phyloP scores from a whole-genome alignment of 129 eudicot genomes.

The Oenanthe sinensis region DNA sequence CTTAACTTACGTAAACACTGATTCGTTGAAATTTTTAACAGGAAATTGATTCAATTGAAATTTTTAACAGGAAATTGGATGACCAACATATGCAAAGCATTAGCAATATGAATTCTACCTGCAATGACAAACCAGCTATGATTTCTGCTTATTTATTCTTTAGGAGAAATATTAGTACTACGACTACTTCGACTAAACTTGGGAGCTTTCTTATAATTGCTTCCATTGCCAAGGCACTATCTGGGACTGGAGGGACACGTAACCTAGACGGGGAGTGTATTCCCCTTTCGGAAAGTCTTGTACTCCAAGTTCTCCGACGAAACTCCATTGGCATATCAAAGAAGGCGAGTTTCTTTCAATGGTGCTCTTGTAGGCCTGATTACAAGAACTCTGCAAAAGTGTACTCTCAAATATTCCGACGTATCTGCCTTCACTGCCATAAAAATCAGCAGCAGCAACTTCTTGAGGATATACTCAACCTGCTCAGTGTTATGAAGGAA shows the following conservation, averaged over 20 bases:
- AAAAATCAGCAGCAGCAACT: conserved; percentile 25
- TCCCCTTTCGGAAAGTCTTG: conserved; percentile 48
- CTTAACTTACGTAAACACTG: neutral
- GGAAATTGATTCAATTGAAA: no score
- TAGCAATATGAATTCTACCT: neutral
- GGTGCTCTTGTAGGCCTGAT: conserved; percentile 55
- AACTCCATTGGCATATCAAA: conserved; percentile 41
- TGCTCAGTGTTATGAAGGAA: conserved; percentile 45
- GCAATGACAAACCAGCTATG: no score
- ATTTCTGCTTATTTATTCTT: conserved; percentile 6
- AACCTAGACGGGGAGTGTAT: conserved; percentile 35
- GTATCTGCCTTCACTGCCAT: conserved; percentile 32
- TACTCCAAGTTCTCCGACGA: conserved; percentile 49
- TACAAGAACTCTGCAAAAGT: conserved; percentile 60
- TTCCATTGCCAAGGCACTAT: conserved; percentile 54
- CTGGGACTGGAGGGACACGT: conserved; percentile 51
- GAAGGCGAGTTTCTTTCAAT: conserved; percentile 59
- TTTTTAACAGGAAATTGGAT: neutral
- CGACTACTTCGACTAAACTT: conserved; percentile 20
- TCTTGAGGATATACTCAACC: conserved; percentile 26
- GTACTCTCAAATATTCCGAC: conserved; percentile 51
- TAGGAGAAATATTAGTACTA: neutral
- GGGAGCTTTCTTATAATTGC: conserved; percentile 48
- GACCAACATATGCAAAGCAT: neutral
- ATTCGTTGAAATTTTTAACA: neutral